Base-by-base conservation (phyloP, 2,329 filamentous ascomycete species). In the Ascochyta koolunga region DNA sequence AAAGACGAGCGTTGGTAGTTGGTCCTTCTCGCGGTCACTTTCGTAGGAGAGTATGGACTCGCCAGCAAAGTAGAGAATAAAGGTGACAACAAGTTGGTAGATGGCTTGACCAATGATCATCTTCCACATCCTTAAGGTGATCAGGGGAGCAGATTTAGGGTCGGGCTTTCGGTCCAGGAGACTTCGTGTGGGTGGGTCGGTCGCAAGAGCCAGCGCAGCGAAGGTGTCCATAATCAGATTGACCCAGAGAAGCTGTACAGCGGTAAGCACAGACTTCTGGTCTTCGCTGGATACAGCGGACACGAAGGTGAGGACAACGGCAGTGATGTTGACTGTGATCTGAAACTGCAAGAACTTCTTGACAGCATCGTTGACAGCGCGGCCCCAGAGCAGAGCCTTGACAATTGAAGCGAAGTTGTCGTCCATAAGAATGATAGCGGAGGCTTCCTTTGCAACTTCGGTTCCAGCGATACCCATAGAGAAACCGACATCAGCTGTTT, bases 151-250 rank as follows among this genome's bases (percentile, higher is more conserved):
- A 25, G 84, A 87, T 69, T 91, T 92, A 2, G 86, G 83, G 54
- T 90, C 86, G 1, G 90, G 90, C 74, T 91, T 92, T 50, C 92
- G 86, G 64, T 96, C 80, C 44, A 96, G 79, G 22, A 96, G 88
- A 62, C 86, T 89, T 46, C 89, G 87, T 11, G 89, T 89, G 0
- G 92, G 92, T n/a, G 91, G 90, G 71, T 96, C 92, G 1, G 92
- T 96, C 1, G 92, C 92, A 47, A 96, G 83, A 8, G 92, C 92
- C 35, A 96, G 82, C 15, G 92, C 92, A 21, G 92, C 93, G 56
- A 97, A 91, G 0, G 93, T 96, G 67, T 97, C 93, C 93, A 96
- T 97, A 77, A 97, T 97, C 66, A 97, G 80, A 69, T 96, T 97
- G 67, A 97, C 91, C 93, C 93, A 97, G 25, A 97, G 86, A 65